Base-by-base conservation (phyloP, 2,329 filamentous ascomycete genomes). In the Aureobasidium sp. region DNA sequence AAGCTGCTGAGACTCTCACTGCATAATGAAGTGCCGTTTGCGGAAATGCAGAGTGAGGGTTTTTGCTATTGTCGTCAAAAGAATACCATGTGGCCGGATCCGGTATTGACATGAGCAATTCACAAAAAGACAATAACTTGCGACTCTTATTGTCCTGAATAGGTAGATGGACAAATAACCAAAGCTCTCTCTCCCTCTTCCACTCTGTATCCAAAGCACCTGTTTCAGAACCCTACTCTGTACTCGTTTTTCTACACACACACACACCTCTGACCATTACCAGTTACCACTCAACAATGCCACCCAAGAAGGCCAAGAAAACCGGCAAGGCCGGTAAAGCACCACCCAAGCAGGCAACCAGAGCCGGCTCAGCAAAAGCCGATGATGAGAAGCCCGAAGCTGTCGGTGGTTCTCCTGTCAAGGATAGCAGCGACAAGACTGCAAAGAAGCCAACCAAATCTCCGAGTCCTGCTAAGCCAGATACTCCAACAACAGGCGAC, bases 51-150 rank as follows among this genome's bases (percentile, higher is more conserved):
- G 6, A 23, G 20, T n/a, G 32, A 36, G 2, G 8, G 2, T 36
- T 51, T 26, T 51, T 51, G 48, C 48, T 51, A 51, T 51, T 51
- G 48, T 51, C 48, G 29, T 37, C 48, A 51, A 48, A 48, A 29
- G 48, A 51, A 37, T 51, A 36, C n/a, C 9, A 51, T n/a, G 29
- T 32, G 12, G 29, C 47, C 47, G 47, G 17, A 51, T 51, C 15
- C n/a, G 47, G 47, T 36, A 36, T 51, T 36, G 27, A 36, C 47
- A 36, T 13, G 26, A 36, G 23, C 47, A 34, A 2, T 10, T 6
- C 47, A 36, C 12, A 7, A 51, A 34, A 5, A 5, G 47, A 36
- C 47, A 51, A 51, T 51, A n/a, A 36, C 47, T 51, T 36, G 26
- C 17, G 15, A 23, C 7, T 13, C 10, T 20, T 36, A 36, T 51